phyloP scores from a whole-genome alignment of 179 eudicot species.

The Amaranthus tricolor region DNA sequence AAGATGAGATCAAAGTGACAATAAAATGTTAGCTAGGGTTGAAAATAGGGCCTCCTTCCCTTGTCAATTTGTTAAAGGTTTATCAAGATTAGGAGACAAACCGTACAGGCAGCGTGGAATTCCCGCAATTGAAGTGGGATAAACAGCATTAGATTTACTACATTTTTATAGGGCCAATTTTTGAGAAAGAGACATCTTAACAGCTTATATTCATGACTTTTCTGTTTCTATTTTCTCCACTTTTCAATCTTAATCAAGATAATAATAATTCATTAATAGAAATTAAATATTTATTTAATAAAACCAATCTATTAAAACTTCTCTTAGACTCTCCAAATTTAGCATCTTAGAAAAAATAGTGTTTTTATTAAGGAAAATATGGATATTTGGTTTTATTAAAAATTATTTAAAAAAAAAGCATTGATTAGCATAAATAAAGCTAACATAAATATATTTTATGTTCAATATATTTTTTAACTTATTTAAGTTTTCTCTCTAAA shows the following conservation, averaged over 20 bases:
- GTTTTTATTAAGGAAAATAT: too few relatives aligned
- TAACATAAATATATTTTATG: too few relatives aligned
- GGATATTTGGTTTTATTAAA: too few relatives aligned
- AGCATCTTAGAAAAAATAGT: too few relatives aligned
- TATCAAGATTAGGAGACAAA: not conserved
- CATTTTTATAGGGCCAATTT: too few relatives aligned
- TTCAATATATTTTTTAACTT: too few relatives aligned
- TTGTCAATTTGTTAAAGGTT: not conserved
- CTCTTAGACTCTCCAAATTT: not conserved
- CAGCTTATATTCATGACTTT: slow-evolving; percentile 14
- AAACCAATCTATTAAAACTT: not conserved
- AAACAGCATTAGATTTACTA: not conserved
- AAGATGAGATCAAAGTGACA: not conserved
- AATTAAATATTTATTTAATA: not conserved
- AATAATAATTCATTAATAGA: not conserved
- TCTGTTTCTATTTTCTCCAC: not conserved
- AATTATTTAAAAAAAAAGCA: too few relatives aligned
- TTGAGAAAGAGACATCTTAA: slow-evolving; percentile 15
- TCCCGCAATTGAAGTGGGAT: slow-evolving; percentile 8
- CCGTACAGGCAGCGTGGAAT: slow-evolving; percentile 22
- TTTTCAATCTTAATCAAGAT: slow-evolving; percentile 1
- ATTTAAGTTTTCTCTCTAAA: too few relatives aligned
- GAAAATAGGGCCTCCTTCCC: not conserved
- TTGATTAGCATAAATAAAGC: too few relatives aligned
- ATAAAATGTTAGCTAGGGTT: not conserved